Evolutionary conservation across 345 rosid genomes (phyloP).

Genomic region (Nasturtium officinale): DNA sequence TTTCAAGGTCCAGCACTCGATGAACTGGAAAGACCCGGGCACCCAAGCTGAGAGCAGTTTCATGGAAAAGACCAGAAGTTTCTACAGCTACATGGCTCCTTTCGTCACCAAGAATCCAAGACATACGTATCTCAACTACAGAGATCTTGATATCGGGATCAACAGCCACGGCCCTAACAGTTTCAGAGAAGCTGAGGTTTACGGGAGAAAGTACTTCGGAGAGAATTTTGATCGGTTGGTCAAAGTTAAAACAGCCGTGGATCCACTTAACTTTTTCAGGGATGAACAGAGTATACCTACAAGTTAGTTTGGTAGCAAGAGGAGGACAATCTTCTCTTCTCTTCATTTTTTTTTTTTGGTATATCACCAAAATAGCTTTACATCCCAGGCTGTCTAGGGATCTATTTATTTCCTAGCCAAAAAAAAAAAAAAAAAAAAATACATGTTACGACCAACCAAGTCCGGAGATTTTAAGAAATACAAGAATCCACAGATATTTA

Average conservation of each 20-base stretch:
- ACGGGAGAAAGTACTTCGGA: constrained; percentile 53
- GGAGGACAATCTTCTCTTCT: not conserved
- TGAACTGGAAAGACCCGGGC: constrained; percentile 50
- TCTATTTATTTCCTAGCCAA: not conserved
- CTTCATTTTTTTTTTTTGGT: not conserved
- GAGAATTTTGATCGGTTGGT: constrained; percentile 55
- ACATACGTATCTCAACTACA: constrained; percentile 54
- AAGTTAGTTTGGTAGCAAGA: not conserved
- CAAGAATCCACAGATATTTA: not conserved
- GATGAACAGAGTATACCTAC: constrained; percentile 56
- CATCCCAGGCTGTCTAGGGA: not conserved
- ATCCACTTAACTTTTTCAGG: constrained; percentile 54
- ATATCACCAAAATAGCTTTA: not conserved
- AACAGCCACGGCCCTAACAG: constrained; percentile 28
- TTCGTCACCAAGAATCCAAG: constrained; percentile 67
- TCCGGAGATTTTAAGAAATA: not conserved
- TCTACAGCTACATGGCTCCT: constrained; percentile 58
- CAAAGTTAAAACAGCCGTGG: constrained; percentile 50
- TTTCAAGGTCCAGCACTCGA: constrained; percentile 48
- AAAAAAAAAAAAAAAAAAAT: not conserved
- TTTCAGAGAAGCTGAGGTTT: constrained; percentile 49
- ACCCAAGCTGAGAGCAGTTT: constrained; percentile 24
- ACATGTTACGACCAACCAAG: not conserved
- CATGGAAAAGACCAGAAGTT: constrained; percentile 32
- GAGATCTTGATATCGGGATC: constrained; percentile 59